Percentiles rank a stretch among this genome's conserved stretches.
Conservation (phyloP, 441 rosid genomes). For the Manihot esculenta region DNA sequence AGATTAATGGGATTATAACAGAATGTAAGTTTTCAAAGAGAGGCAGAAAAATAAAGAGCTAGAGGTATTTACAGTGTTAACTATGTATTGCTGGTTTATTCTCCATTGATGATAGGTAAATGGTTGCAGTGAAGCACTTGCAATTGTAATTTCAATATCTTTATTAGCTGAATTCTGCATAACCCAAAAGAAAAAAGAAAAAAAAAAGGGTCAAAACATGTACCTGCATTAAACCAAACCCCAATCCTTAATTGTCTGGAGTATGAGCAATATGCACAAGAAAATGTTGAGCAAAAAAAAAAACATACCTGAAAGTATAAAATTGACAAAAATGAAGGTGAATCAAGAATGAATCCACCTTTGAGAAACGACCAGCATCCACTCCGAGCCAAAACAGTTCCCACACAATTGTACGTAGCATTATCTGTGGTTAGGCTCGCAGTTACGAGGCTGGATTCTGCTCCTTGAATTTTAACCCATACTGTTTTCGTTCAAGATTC, state of each 20-base stretch:
- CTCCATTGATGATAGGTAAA: slow-evolving; percentile 71
- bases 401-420: slow-evolving; percentile 43
- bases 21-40: neutral
- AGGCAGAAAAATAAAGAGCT: neutral
- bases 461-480: slow-evolving; percentile 70
- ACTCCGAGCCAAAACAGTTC: slow-evolving; percentile 54
- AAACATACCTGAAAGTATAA: slow-evolving; percentile 48
- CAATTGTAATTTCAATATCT: slow-evolving; percentile 35
- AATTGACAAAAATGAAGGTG: slow-evolving; percentile 45
- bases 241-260: no score
- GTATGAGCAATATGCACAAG: neutral
- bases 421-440: slow-evolving; percentile 61
- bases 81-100: slow-evolving; percentile 51
- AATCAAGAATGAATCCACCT: slow-evolving; percentile 67
- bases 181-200: no score
- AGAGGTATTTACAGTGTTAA: slow-evolving; percentile 43
- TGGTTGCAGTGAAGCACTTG: slow-evolving; percentile 62
- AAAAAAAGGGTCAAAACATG: no score
- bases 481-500: slow-evolving; percentile 31
- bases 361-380: slow-evolving; percentile 96
- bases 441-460: slow-evolving; percentile 45
- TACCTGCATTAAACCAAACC: no score
- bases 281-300: neutral
- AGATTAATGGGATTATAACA: no score
- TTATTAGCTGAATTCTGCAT: slow-evolving; percentile 43